Percentiles rank a stretch among this genome's conserved stretches.
Evolutionary conservation across 177 flowering plant species (phyloP).

Genomic region (Vitis hybrid): DNA sequence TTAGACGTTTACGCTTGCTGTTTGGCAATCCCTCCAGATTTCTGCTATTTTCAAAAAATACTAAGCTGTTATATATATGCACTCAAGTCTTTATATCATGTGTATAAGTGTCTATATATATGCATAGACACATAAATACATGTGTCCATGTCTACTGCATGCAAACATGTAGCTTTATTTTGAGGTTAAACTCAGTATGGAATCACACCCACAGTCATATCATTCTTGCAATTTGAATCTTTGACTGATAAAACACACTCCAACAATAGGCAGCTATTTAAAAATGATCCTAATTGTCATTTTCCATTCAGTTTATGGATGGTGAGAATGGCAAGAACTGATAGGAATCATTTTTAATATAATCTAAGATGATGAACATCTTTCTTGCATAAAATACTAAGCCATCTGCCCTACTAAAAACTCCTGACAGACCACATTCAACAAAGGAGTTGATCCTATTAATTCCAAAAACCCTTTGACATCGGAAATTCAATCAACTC

Average conservation of each 20-base stretch:
- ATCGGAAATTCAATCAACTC: too few species aligned
- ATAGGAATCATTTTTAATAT: too few species aligned
- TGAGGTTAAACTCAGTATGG: neutral
- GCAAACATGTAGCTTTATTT: neutral
- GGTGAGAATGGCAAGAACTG: too few species aligned
- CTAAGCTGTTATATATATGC: neutral
- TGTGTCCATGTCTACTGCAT: too few species aligned
- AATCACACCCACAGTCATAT: neutral
- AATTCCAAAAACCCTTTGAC: neutral
- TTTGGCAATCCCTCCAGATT: slow-evolving; percentile 35
- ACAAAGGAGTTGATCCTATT: neutral
- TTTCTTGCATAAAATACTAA: too few species aligned
- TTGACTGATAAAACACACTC: neutral
- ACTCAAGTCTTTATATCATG: neutral
- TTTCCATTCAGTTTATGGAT: neutral
- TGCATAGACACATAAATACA: too few species aligned
- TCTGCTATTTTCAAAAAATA: slow-evolving; percentile 30
- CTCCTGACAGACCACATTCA: neutral
- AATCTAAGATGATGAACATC: too few species aligned
- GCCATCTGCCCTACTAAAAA: too few species aligned
- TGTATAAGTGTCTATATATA: too few species aligned
- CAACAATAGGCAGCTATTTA: neutral
- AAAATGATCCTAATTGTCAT: neutral
- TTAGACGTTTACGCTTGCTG: slow-evolving; percentile 53
- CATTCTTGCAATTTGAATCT: neutral